phyloP scores from a whole-genome alignment of 2,329 filamentous ascomycete genomes.

The Fusarium illudens region DNA sequence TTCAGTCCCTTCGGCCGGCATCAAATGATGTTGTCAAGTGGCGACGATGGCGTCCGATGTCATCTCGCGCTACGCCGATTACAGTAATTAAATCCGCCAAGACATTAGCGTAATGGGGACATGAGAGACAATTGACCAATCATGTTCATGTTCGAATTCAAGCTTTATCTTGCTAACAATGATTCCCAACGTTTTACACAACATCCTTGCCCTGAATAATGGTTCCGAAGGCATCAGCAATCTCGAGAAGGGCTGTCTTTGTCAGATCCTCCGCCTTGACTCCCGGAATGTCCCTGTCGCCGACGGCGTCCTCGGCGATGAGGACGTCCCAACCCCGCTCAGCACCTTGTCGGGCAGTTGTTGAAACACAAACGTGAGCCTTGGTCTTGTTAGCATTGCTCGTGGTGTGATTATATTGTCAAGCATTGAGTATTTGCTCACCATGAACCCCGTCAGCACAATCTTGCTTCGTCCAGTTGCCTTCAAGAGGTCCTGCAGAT shows the following conservation, averaged over 20 bases:
- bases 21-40: neutral
- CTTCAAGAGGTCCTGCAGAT: constrained; percentile 60
- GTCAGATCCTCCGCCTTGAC: constrained; percentile 62
- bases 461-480: constrained; percentile 63
- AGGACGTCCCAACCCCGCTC: constrained; percentile 71
- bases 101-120: neutral
- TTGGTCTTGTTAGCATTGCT: constrained; percentile 32
- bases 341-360: constrained; percentile 67
- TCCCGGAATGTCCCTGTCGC: constrained; percentile 72
- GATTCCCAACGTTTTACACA: constrained; percentile 7
- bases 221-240: constrained; percentile 70
- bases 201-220: constrained; percentile 54
- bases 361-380: constrained; percentile 71
- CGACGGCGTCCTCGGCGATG: constrained; percentile 68
- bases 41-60: neutral
- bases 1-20: neutral
- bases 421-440: constrained; percentile 37
- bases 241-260: constrained; percentile 61
- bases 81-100: constrained; percentile 1
- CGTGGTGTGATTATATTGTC: no score
- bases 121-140: neutral
- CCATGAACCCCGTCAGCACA: constrained; percentile 68
- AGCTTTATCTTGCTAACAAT: neutral
- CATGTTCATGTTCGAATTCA: neutral
- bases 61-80: neutral